A percentile compares a stretch with the other conserved stretches of the same genome.
Conservation (phyloP, 2,329 filamentous ascomycete genomes). For the Penicillium sp. region DNA sequence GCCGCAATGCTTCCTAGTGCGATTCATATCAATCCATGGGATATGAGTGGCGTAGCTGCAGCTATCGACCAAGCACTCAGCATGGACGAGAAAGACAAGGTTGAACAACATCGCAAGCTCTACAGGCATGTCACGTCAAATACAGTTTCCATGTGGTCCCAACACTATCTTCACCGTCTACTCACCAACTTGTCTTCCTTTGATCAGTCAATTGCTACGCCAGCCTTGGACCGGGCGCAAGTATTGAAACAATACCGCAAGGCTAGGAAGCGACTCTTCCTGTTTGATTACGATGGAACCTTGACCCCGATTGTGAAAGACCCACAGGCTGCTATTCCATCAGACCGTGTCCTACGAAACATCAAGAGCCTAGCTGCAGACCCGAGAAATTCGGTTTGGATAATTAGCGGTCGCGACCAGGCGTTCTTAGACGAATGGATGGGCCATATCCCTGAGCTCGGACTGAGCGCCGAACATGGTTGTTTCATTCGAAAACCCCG, state of each 20-base stretch:
- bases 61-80: slow-evolving; percentile 77
- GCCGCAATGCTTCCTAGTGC: slow-evolving; percentile 80
- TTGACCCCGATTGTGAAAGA: slow-evolving; percentile 93
- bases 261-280: slow-evolving; percentile 78
- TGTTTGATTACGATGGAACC: slow-evolving; percentile 99
- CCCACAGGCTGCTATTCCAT: slow-evolving; percentile 82
- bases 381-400: slow-evolving; percentile 87
- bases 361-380: slow-evolving; percentile 77
- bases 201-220: slow-evolving; percentile 71
- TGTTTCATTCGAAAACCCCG: slow-evolving; percentile 87
- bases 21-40: slow-evolving; percentile 96
- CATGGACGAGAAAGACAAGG: slow-evolving; percentile 65
- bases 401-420: slow-evolving; percentile 92
- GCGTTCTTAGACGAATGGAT: slow-evolving; percentile 86
- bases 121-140: slow-evolving; percentile 82
- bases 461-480: slow-evolving; percentile 95
- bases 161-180: slow-evolving; percentile 71
- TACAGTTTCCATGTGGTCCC: slow-evolving; percentile 83
- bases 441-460: slow-evolving; percentile 82
- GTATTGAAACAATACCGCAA: slow-evolving; percentile 70
- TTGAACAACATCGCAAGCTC: slow-evolving; percentile 66
- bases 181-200: slow-evolving; percentile 75
- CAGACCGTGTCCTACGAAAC: slow-evolving; percentile 73
- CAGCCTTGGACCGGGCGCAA: slow-evolving; percentile 70
- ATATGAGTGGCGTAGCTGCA: slow-evolving; percentile 75